Evolutionary conservation across 2,329 filamentous ascomycete genomes (phyloP).

Genomic region (Ascochyta clinopodiicola): DNA sequence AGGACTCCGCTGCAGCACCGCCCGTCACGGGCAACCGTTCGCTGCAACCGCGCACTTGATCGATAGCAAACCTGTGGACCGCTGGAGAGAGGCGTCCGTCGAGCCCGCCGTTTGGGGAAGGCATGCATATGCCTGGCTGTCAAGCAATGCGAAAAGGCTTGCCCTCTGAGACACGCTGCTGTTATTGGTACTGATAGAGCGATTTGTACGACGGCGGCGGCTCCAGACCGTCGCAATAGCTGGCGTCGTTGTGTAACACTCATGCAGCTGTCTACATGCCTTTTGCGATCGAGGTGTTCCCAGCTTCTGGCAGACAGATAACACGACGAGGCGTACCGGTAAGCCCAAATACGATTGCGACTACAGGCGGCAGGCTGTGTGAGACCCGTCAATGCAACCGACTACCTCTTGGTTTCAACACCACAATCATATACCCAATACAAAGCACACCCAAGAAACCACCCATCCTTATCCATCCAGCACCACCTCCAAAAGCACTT

Average conservation of each 20-base stretch:
- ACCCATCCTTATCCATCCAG: no score
- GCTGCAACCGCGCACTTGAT: not conserved
- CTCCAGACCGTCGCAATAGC: constrained; percentile 22
- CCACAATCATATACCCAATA: not conserved
- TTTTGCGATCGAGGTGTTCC: not conserved
- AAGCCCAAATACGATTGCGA: not conserved
- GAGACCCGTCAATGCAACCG: no score
- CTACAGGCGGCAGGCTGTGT: not conserved
- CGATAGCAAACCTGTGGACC: not conserved
- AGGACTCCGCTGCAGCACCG: not conserved
- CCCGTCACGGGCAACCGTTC: not conserved
- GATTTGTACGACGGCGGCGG: constrained; percentile 14
- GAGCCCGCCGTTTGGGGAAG: constrained; percentile 9
- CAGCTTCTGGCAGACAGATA: constrained; percentile 1
- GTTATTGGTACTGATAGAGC: constrained; percentile 6
- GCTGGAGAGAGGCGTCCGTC: constrained; percentile 6
- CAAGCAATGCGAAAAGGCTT: constrained; percentile 9
- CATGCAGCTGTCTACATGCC: constrained; percentile 7
- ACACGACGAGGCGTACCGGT: not conserved
- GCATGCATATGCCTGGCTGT: constrained; percentile 20
- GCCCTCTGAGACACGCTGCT: constrained; percentile 11
- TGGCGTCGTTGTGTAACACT: constrained; percentile 5
- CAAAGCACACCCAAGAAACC: no score
- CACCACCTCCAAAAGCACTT: not conserved
- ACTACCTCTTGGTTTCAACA: not conserved